phyloP scores from a whole-genome alignment of 1,139 yeast species.

The Suhomyces bokatorum region DNA sequence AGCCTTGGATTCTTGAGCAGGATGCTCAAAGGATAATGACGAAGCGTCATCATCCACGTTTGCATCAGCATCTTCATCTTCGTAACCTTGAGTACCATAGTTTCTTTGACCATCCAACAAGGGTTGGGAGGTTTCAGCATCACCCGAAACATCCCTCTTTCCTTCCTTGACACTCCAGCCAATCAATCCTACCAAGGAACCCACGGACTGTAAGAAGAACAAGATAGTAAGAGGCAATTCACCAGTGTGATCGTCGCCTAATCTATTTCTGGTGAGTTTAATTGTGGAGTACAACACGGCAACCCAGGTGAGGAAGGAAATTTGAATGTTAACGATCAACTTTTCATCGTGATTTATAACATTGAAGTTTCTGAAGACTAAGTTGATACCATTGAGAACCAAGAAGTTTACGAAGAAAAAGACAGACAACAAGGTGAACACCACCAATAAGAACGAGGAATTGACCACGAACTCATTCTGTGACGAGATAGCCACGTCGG shows the following conservation, averaged over 20 bases:
- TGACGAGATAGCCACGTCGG: conserved; percentile 30
- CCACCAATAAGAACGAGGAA: conserved; percentile 43
- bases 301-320: conserved; percentile 59
- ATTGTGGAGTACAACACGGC: conserved; percentile 44
- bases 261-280: conserved; percentile 44
- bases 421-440: conserved; percentile 43
- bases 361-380: conserved; percentile 46
- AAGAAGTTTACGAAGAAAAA: conserved; percentile 58
- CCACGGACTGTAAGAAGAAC: conserved; percentile 51
- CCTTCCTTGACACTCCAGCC: conserved; percentile 38
- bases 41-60: conserved; percentile 16
- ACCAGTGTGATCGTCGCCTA: conserved; percentile 58
- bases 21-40: conserved; percentile 17
- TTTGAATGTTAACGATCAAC: conserved; percentile 60
- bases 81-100: conserved; percentile 27
- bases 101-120: conserved; percentile 25
- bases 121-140: conserved; percentile 30
- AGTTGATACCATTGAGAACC: conserved; percentile 48
- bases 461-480: conserved; percentile 62
- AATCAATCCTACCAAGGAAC: conserved; percentile 56
- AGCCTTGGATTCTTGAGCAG: conserved; percentile 29
- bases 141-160: conserved; percentile 5
- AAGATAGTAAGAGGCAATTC: conserved; percentile 54
- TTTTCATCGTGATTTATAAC: conserved; percentile 71
- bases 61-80: conserved; percentile 15